phyloP scores from a whole-genome alignment of 2,329 filamentous ascomycete genomes.

The Falciphora oryzae region DNA sequence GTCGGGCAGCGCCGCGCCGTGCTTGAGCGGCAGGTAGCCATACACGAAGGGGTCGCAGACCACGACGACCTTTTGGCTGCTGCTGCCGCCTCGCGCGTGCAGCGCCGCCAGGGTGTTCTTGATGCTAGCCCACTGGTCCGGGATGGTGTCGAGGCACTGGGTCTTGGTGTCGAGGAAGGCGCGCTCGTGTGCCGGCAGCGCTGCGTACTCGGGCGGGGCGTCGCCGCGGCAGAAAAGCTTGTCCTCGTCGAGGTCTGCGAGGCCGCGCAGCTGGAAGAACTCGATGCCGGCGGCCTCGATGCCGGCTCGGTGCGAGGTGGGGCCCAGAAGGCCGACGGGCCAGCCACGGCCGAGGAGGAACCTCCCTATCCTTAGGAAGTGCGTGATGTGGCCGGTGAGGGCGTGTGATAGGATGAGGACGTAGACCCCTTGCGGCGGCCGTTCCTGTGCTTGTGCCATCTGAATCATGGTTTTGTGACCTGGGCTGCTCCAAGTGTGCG shows the following conservation, averaged over 20 bases:
- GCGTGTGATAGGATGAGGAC: conserved; percentile 25
- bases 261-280: conserved; percentile 27
- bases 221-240: conserved; percentile 14
- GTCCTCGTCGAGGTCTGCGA: conserved; percentile 29
- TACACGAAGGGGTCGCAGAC: conserved; percentile 30
- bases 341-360: conserved; percentile 25
- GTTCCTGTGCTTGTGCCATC: background rate
- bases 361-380: conserved; percentile 28
- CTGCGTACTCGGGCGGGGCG: conserved; percentile 17
- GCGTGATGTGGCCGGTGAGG: conserved; percentile 31
- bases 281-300: conserved; percentile 27
- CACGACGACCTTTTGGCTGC: conserved; percentile 21
- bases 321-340: conserved; percentile 29
- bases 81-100: conserved; percentile 14
- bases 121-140: conserved; percentile 28
- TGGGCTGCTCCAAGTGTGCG: background rate
- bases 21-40: conserved; percentile 28
- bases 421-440: background rate
- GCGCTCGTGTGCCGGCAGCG: conserved; percentile 23
- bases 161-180: conserved; percentile 26
- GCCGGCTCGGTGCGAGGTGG: conserved; percentile 27
- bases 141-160: conserved; percentile 27
- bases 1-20: conserved; percentile 22
- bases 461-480: background rate
- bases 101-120: conserved; percentile 21